Evolutionary conservation across 192 early-diverging fungal genomes (phyloP).

Genomic region (Podila verticillata): DNA sequence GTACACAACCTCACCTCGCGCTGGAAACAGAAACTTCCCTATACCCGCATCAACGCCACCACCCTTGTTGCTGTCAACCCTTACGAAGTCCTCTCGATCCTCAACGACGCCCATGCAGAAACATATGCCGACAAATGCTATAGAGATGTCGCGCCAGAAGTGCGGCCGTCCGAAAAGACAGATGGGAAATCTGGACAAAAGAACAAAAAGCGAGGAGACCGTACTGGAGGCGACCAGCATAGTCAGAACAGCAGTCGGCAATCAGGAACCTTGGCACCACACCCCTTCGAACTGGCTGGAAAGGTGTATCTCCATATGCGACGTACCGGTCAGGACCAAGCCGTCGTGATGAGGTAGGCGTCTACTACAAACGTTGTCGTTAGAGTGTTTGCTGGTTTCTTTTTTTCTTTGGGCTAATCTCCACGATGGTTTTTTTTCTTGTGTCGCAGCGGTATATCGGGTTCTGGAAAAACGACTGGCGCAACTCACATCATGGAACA

Average conservation of each 20-base stretch:
- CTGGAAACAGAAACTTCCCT: slow-evolving; percentile 60
- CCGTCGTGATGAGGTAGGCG: slow-evolving; percentile 67
- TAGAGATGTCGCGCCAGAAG: slow-evolving; percentile 36
- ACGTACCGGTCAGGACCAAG: slow-evolving; percentile 73
- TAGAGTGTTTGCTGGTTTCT: background rate
- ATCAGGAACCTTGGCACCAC: slow-evolving; percentile 56
- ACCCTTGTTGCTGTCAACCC: slow-evolving; percentile 62
- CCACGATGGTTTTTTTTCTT: background rate
- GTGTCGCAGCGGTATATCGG: slow-evolving; percentile 77
- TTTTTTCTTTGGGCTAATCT: too few relatives aligned
- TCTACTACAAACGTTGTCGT: background rate
- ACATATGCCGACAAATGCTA: slow-evolving; percentile 66
- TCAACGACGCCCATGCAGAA: slow-evolving; percentile 58
- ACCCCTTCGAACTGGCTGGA: slow-evolving; percentile 76
- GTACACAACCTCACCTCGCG: slow-evolving; percentile 51
- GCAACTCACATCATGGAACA: slow-evolving; percentile 77
- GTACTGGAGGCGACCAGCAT: slow-evolving; percentile 15
- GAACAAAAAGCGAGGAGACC: background rate
- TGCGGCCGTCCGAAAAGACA: slow-evolving; percentile 1
- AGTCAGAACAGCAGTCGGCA: slow-evolving; percentile 41
- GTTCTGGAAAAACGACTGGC: slow-evolving; percentile 86
- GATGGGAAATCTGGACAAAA: background rate
- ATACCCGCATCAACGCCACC: slow-evolving; percentile 60
- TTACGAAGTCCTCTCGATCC: slow-evolving; percentile 47
- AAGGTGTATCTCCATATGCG: slow-evolving; percentile 75